Evolutionary conservation across 371 early-diverging fungal species (phyloP), one percentile per base, ranked within the genome.

Genomic region (Amoeboaphelidium protococcarum): DNA sequence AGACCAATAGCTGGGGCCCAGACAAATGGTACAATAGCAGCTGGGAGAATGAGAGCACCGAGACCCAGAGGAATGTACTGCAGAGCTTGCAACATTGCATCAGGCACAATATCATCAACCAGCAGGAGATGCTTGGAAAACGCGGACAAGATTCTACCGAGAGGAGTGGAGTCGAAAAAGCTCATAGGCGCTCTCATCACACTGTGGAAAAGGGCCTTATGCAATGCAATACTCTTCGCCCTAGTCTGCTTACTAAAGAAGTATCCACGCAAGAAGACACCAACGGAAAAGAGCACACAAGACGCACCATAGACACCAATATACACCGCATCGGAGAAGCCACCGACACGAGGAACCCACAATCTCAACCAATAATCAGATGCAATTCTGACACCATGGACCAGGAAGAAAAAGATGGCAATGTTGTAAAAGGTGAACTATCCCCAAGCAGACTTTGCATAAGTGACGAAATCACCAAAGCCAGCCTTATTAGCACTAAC

Each of bases 61-160:
- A 74, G 25, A 13, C 64, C 56, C 37, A 77, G 49, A 1, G 77
- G 76, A 40, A 62, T 53, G 50, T 67, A 73, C 41, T 68, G 63
- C 19, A 79, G 48, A 21, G 60, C 58, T 50, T 68, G 68, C 25
- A 61, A 44, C 13, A 55, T 54, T 2, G 58, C 41, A 48, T 69
- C 68, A 16, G 64, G 61, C 25, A 69, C 40, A 1, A 57, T 61
- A 48, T 81, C 83, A 57, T 92, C 94, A 2, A 86, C 67, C 19
- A 77, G 71, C 51, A 71, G 72, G 46, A 83, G 68, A 60, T 94
- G 86, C 46, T 82, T 79, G 54, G 84, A 79, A 58, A 92, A 85
- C 50, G 80, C 66, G 50, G 84, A 75, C 41, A 88, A 54, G 37
- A 87, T 74, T 41, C 82, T 72, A 20, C 89, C 88, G 13, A 83